Base-by-base conservation (phyloP, 345 rosid genomes). In the Eucalyptus grandis region DNA sequence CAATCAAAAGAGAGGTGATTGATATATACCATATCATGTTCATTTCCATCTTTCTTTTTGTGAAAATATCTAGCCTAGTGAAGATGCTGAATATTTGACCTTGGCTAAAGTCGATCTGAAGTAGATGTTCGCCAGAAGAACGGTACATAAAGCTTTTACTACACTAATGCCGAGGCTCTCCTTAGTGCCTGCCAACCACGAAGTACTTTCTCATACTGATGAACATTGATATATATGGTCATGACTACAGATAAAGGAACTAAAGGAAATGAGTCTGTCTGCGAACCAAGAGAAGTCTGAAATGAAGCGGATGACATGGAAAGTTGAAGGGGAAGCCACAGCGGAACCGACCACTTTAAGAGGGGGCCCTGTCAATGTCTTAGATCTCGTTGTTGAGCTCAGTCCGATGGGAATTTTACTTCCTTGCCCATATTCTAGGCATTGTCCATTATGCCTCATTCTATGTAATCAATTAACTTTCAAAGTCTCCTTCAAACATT, bases 331-430 rank as follows among this genome's bases (percentile, higher is more conserved):
- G 26, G 95, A 92, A 58, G 60, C 4, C 12, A 91, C 83, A 13
- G 26, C 56, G 4, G 87, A 88, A 53, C 6, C 91, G 5, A 51
- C 91, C 47, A 86, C 94, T 2, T 58, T 91, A 53, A 94, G 92
- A 92, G 98, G 98, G 9, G 95, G 97, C 10, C 93, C 94, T 49
- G 89, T 96, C 13, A 92, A 91, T 72, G 51, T 21, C 16, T 93
- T 93, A 7, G 90, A 90, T 54, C 93, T 94, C 31, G 86, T 92
- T n/a, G 95, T 96, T 7, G 96, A 96, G 94, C 94, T 96, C 34
- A 95, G 92, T 72, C 97, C 97, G 21, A 95, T 96, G 98, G 96
- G 94, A 90, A 95, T 96, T 87, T 94, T 65, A 94, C 97, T 80
- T 95, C 94, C 92, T 53, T 95, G 91, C 88, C 94, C 86, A 90